Base-by-base conservation (phyloP, 805 yeast species). In the Metschnikowia reukaufii region DNA sequence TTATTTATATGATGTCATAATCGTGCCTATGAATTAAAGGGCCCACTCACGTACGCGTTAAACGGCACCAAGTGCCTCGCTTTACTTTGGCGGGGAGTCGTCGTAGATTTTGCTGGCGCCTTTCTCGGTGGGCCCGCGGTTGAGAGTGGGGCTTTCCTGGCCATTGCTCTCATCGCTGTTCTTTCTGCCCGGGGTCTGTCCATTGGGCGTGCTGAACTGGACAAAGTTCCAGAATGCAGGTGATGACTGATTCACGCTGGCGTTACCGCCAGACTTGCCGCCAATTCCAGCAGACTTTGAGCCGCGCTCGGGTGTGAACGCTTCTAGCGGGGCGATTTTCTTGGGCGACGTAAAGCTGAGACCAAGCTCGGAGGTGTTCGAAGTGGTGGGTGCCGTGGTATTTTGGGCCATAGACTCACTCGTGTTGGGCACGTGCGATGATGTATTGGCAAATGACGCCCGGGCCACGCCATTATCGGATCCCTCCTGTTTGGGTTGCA, bases 221-320 rank as follows among this genome's bases (percentile, higher is more conserved):
- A 91, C 88, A 68, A 88, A 83, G 62, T 86, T 88, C 97, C 97
- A 88, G 49, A 91, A 79, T 15, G 96, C 97, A 1, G 98, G 98
- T 1, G 96, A 88, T 25, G 85, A 79, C 68, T 66, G 79, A 68
- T 70, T 65, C 64, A 70, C 62, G 67, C 70, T 59, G 62, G 73
- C 44, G 8, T 54, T 43, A 13, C 57, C 50, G 5, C 63, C 60
- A 4, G 60, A 46, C 39, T 62, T 66, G 23, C 56, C 55, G 10
- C 57, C 55, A 9, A 50, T 36, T 4, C 48, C 48, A 6, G 47
- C 52, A 1, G 65, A 49, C 48, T 67, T 69, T 10, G 68, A 61
- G 4, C 77, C 76, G 15, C 77, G 54, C 45, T 72, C 77, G 0
- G 77, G 77, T 0, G 77, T 71, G 52, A 68, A 72, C 6, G 75